Evolutionary conservation across 202 grass and related monocot genomes (phyloP).

Genomic region (Cymbopogon flexuosus): DNA sequence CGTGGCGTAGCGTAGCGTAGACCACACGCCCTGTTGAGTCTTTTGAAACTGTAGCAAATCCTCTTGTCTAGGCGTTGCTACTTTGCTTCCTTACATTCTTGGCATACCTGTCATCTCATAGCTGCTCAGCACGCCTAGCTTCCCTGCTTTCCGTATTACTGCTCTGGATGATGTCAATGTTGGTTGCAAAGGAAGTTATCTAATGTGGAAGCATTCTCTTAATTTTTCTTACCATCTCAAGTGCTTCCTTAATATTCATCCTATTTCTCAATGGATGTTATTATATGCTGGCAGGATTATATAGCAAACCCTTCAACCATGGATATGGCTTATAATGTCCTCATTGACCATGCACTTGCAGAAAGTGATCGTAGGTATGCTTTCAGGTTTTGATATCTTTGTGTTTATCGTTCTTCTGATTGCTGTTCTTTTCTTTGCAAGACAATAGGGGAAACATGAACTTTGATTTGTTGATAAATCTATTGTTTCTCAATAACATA

Average conservation of each 20-base stretch:
- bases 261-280: slow-evolving; percentile 25
- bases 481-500: slow-evolving; percentile 12
- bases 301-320: slow-evolving; percentile 78
- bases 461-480: slow-evolving; percentile 5
- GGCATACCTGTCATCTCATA: background rate
- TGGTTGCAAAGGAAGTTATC: background rate
- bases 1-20: background rate
- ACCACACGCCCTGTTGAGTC: background rate
- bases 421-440: background rate
- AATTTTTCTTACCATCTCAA: background rate
- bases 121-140: background rate
- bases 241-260: slow-evolving; percentile 1
- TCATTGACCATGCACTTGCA: slow-evolving; percentile 91
- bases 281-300: slow-evolving; percentile 76
- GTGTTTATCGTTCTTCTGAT: background rate
- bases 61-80: background rate
- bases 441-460: background rate
- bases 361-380: slow-evolving; percentile 93
- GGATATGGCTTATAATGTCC: slow-evolving; percentile 90
- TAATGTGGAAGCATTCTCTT: background rate
- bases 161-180: background rate
- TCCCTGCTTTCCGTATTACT: background rate
- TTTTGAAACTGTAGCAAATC: background rate
- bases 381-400: slow-evolving; percentile 29
- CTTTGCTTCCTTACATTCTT: background rate